Conservation (phyloP, 1,139 yeast genomes). For the Sugiyamaella neomexicana region DNA sequence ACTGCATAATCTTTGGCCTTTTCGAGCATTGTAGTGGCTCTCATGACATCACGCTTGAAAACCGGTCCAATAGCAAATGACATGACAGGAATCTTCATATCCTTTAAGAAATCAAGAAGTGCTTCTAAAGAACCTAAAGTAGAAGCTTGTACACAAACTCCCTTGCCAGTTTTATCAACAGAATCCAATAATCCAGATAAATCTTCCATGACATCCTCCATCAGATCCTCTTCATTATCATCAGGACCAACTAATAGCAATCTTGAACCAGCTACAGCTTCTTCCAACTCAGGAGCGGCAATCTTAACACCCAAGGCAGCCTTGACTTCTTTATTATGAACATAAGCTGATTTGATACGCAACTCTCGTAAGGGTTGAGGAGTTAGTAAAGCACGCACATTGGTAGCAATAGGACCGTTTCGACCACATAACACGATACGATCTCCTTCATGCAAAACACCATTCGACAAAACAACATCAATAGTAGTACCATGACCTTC, state of each 20-base stretch:
- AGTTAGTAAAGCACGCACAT: conserved; percentile 90
- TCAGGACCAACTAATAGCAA: conserved; percentile 93
- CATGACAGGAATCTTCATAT: conserved; percentile 99
- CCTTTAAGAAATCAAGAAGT: conserved; percentile 90
- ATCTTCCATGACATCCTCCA: conserved; percentile 99
- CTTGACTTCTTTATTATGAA: conserved; percentile 95
- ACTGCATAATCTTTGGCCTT: conserved; percentile 94
- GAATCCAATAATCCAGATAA: conserved; percentile 91
- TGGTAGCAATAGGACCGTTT: conserved; percentile 98
- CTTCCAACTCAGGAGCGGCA: conserved; percentile 95
- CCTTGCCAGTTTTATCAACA: conserved; percentile 90
- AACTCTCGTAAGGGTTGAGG: conserved; percentile 97
- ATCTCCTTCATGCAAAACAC: conserved; percentile 92
- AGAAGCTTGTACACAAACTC: conserved; percentile 98
- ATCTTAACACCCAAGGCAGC: conserved; percentile 99
- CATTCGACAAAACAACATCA: conserved; percentile 95
- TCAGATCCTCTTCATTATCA: conserved; percentile 94
- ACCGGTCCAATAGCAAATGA: conserved; percentile 98
- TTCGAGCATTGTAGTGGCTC: conserved; percentile 94
- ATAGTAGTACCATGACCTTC: conserved; percentile 99
- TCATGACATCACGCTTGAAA: conserved; percentile 96
- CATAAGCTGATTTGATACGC: conserved; percentile 90
- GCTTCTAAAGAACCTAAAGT: conserved; percentile 98
- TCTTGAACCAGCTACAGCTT: conserved; percentile 99
- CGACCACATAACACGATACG: conserved; percentile 94